A percentile compares a stretch with the other conserved stretches of the same genome.
phyloP scores from a whole-genome alignment of 2,329 filamentous ascomycete species.

The Fusarium dlaminii region DNA sequence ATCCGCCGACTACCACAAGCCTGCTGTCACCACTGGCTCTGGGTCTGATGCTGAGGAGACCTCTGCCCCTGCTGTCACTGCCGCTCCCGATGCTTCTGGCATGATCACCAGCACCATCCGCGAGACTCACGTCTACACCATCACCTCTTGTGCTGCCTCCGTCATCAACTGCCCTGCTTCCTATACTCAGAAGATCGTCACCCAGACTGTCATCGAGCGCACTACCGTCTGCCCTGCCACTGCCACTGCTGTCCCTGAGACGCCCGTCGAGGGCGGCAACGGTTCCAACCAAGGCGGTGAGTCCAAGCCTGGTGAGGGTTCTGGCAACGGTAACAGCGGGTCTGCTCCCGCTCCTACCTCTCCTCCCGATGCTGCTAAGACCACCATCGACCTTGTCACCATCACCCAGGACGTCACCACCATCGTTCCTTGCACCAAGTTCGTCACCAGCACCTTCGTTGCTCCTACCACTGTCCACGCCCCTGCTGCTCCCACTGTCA shows the following conservation, averaged over 20 bases:
- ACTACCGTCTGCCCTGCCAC: constrained; percentile 39
- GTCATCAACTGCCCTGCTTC: constrained; percentile 53
- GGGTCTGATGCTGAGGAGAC: constrained; percentile 14
- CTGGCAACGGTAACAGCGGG: background rate
- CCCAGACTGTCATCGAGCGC: constrained; percentile 31
- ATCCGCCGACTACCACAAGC: background rate
- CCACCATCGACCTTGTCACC: constrained; percentile 30
- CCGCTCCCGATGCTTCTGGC: constrained; percentile 20
- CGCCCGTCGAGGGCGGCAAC: background rate
- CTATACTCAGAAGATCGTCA: constrained; percentile 47
- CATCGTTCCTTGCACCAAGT: constrained; percentile 37
- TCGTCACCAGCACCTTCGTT: constrained; percentile 37
- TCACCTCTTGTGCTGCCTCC: constrained; percentile 50
- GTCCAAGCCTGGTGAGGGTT: background rate
- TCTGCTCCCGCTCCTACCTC: constrained; percentile 17
- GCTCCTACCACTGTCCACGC: constrained; percentile 23
- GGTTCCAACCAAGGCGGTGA: background rate
- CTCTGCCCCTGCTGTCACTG: constrained; percentile 10
- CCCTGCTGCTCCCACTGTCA: constrained; percentile 22
- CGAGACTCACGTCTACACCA: constrained; percentile 41
- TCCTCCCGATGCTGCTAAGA: constrained; percentile 2
- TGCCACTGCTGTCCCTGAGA: constrained; percentile 14
- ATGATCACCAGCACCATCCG: constrained; percentile 37
- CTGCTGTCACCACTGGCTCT: constrained; percentile 1
- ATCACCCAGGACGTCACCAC: constrained; percentile 40